Percentiles rank a stretch among this genome's conserved stretches.
Conservation (phyloP, 192 early-diverging fungal species). For the Phlyctochytrium arcticum region DNA sequence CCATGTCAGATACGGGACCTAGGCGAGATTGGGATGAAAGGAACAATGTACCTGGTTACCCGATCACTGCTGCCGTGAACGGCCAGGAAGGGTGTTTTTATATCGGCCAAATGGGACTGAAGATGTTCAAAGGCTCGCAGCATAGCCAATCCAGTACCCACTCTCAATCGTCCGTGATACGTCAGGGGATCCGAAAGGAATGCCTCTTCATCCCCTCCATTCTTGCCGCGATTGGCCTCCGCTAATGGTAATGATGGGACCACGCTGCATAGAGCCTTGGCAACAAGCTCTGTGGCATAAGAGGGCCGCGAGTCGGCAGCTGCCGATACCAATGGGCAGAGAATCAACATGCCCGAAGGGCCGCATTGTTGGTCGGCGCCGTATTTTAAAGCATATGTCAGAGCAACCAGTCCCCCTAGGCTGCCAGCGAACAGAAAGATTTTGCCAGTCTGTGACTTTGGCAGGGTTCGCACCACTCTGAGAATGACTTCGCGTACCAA, state of each 20-base stretch:
- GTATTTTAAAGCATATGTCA: slow-evolving; percentile 5
- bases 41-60: slow-evolving; percentile 11
- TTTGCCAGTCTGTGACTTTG: slow-evolving; percentile 1
- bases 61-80: slow-evolving; percentile 21
- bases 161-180: slow-evolving; percentile 16
- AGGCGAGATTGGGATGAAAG: too few species aligned
- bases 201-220: slow-evolving; percentile 11
- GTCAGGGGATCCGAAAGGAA: slow-evolving; percentile 19
- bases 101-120: slow-evolving; percentile 4
- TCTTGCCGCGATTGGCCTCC: slow-evolving; percentile 25
- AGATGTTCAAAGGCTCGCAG: slow-evolving; percentile 11
- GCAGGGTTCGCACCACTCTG: neutral
- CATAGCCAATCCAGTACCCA: slow-evolving; percentile 20
- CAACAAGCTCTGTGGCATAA: slow-evolving; percentile 5
- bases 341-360: slow-evolving; percentile 7
- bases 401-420: slow-evolving; percentile 9
- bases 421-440: slow-evolving; percentile 13
- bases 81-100: slow-evolving; percentile 16
- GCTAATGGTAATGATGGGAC: slow-evolving; percentile 13
- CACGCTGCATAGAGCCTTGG: slow-evolving; percentile 1
- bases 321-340: slow-evolving; percentile 11
- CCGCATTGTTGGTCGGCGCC: neutral
- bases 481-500: neutral
- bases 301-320: slow-evolving; percentile 8
- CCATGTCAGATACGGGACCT: too few species aligned